phyloP scores from a whole-genome alignment of 2,329 filamentous ascomycete species.

The Stagonosporopsis tanaceti region DNA sequence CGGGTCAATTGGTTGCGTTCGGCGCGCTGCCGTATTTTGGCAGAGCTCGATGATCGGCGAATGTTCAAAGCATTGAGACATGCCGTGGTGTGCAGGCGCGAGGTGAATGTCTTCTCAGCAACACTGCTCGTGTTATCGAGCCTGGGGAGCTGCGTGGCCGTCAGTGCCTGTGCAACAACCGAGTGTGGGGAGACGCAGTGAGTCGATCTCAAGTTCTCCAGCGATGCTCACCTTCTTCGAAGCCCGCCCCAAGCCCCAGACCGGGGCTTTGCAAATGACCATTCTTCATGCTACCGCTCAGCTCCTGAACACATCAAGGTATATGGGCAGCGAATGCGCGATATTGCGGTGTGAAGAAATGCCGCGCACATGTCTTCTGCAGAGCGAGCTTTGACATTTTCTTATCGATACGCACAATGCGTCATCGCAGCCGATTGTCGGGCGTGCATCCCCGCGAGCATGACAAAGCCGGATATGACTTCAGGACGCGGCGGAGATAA shows the following conservation, averaged over 20 bases:
- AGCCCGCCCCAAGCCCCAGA: conserved; percentile 42
- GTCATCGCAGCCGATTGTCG: conserved; percentile 22
- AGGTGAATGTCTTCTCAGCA: conserved; percentile 6
- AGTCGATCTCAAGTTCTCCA: conserved; percentile 17
- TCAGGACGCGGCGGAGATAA: conserved; percentile 7
- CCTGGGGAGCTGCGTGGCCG: conserved; percentile 25
- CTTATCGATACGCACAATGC: conserved; percentile 33
- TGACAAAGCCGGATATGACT: conserved; percentile 19
- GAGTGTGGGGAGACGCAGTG: conserved; percentile 11
- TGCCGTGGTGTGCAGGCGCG: conserved; percentile 24
- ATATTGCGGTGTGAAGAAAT: conserved; percentile 18
- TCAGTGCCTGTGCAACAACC: conserved; percentile 18
- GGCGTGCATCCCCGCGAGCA: not conserved
- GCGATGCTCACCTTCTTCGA: conserved; percentile 29
- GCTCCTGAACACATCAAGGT: conserved; percentile 20
- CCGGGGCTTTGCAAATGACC: conserved; percentile 47
- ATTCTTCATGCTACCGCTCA: conserved; percentile 49
- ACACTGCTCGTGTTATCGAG: conserved; percentile 30
- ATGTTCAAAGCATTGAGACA: conserved; percentile 22
- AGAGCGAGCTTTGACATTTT: conserved; percentile 13
- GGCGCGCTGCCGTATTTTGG: conserved; percentile 47
- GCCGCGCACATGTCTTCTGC: conserved; percentile 19
- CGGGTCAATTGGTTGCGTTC: conserved; percentile 49
- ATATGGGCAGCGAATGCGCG: conserved; percentile 3
- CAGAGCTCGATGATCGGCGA: conserved; percentile 36